Percentiles rank a stretch among this genome's conserved stretches.
Conservation (phyloP, 1,284 basidiomycete genomes). For the Rhodofomes roseus region DNA sequence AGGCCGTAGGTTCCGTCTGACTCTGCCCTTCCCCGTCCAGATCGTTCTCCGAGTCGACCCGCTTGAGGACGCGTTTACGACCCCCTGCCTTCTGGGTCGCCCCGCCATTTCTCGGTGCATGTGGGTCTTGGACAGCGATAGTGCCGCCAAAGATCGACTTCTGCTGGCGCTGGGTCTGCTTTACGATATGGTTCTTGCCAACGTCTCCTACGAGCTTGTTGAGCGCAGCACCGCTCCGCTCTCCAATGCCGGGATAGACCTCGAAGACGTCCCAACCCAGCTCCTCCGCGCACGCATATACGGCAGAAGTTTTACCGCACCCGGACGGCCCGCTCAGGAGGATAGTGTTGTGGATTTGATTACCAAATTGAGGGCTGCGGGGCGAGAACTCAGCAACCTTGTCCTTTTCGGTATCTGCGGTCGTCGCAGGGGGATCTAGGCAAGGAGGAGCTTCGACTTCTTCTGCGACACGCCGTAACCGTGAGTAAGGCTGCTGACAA, state of each 20-base stretch:
- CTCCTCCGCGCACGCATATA: conserved; percentile 91
- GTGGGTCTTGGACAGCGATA: conserved; percentile 2
- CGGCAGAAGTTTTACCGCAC: conserved; percentile 88
- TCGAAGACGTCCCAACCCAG: conserved; percentile 97
- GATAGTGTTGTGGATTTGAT: conserved; percentile 77
- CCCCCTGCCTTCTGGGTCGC: neutral
- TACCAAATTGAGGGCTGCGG: conserved; percentile 31
- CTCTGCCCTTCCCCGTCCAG: neutral
- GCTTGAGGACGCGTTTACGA: conserved; percentile 11
- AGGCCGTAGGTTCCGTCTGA: neutral
- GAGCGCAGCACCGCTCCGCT: conserved; percentile 77
- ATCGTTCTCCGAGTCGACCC: conserved; percentile 15
- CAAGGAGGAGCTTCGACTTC: neutral
- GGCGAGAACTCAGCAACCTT: conserved; percentile 9
- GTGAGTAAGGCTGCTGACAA: conserved; percentile 13
- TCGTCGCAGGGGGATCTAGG: conserved; percentile 1
- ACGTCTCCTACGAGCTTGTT: conserved; percentile 88
- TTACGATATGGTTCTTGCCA: conserved; percentile 85
- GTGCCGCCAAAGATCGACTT: conserved; percentile 9
- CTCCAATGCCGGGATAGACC: conserved; percentile 93
- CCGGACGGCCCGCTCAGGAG: conserved; percentile 83
- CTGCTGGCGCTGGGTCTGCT: conserved; percentile 29
- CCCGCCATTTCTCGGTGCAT: conserved; percentile 4
- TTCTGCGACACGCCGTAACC: conserved; percentile 12
- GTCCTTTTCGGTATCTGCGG: neutral